Evolutionary conservation across 306 rosid species (phyloP).

Genomic region (Cicer arietinum): DNA sequence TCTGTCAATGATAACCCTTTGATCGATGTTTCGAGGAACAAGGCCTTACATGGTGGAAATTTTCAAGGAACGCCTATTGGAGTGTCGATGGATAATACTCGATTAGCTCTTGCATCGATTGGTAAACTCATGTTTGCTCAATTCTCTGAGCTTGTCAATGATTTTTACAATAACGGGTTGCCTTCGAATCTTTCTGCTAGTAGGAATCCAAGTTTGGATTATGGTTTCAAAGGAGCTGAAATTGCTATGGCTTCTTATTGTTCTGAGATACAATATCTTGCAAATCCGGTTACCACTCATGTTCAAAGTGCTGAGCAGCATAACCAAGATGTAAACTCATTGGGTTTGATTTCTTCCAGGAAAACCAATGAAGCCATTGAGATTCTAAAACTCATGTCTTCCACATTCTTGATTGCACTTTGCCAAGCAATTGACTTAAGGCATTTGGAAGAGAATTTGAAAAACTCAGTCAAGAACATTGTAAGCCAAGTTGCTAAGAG

Average conservation of each 20-base stretch:
- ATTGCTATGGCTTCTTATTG: conserved; percentile 63
- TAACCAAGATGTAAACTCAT: conserved; percentile 68
- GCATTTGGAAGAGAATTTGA: conserved; percentile 90
- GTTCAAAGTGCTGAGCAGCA: conserved; percentile 63
- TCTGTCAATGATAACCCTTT: conserved; percentile 90
- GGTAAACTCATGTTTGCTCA: conserved; percentile 94
- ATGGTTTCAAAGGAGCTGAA: conserved; percentile 85
- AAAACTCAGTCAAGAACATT: conserved; percentile 60
- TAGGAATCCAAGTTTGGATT: conserved; percentile 87
- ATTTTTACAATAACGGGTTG: conserved; percentile 81
- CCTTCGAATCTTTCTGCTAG: conserved; percentile 84
- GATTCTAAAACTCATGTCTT: conserved; percentile 59
- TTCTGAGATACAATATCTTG: conserved; percentile 57
- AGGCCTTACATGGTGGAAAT: conserved; percentile 90
- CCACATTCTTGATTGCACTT: conserved; percentile 77
- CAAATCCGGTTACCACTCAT: conserved; percentile 55
- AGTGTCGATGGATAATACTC: conserved; percentile 94
- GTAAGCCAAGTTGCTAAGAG: conserved; percentile 76
- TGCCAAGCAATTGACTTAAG: conserved; percentile 92
- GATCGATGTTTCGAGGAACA: conserved; percentile 89
- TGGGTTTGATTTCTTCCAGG: conserved; percentile 81
- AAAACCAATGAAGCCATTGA: conserved; percentile 81
- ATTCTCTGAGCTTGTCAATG: conserved; percentile 86
- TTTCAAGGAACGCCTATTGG: conserved; percentile 97
- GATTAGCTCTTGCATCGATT: conserved; percentile 81